Base-by-base conservation (phyloP, 352 stramenopile species). In the Phytophthora nicotianae region DNA sequence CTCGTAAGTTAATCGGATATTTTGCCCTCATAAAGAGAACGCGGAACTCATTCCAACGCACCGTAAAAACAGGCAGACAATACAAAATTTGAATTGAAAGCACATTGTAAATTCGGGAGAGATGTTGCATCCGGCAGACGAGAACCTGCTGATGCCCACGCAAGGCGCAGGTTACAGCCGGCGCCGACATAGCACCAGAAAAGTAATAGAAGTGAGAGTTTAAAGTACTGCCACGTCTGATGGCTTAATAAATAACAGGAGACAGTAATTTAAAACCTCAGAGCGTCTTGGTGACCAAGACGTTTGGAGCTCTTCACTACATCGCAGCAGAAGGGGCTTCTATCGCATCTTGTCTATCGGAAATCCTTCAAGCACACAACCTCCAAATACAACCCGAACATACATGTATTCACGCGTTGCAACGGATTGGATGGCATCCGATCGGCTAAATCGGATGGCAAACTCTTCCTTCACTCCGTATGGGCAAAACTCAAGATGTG, bases 401-500 rank as follows among this genome's bases (percentile, higher is more conserved):
- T 29, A 7, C 24, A 29, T 7, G 24, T 29, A n/a, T n/a, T n/a
- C n/a, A n/a, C n/a, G 24, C 24, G 7, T 33, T 38, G n/a, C 32
- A 38, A 2, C 32, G 1, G 10, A 38, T 38, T 38, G 32, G n/a
- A 38, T 17, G 13, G 19, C 19, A 26, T 26, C n/a, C 40, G 40
- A 16, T 55, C 54, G 16, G 29, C 16, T 53, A 42, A 35, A 43
- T 43, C 37, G 37, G 37, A 16, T 62, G 43, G 32, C 13, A n/a
- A 35, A 42, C 43, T 9, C 19, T 68, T 68, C 52, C 50, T 54
- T 23, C 23, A 29, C 32, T 66, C 58, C 58, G 58, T 33, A 61
- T 62, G 58, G 32, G 58, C 58, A 66, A 66, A 61, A 50, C 6
- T 37, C 17, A 49, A 54, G 58, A 66, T 61, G 26, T 55, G 42